Evolutionary conservation across 352 stramenopile genomes (phyloP), one percentile per base, ranked within the genome.

Genomic region (Lagenidium sp.): DNA sequence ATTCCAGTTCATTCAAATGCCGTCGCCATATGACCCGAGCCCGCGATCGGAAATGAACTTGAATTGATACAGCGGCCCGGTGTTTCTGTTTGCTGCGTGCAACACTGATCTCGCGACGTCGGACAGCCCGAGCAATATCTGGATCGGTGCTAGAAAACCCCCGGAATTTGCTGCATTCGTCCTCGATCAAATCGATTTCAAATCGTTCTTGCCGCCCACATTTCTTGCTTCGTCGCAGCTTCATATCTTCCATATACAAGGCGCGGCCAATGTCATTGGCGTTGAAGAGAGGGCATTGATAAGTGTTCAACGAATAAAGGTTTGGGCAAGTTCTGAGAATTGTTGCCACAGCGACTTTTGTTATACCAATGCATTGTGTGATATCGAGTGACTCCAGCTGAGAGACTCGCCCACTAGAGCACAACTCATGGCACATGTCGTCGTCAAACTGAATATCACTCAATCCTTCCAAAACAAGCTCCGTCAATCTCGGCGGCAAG

Each of bases 261-360:
- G 65, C 41, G 32, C 49, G 64, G 10, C 30, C 42, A 1, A 78
- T 53, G 3, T 72, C 53, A 7, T 35, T 25, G 0, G 32, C 47
- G 26, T 60, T 58, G 22, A 81, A 48, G 6, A 58, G 30, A 22
- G 57, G 36, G 23, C 60, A 80, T 19, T 57, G 31, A 16, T 73
- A 63, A 20, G 69, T 50, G 25, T 89, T 86, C 7, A 89, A 3
- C 15, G 67, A 45, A n/a, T 62, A 55, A 8, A 89, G 40, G 22
- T 58, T 66, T 30, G 20, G 35, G 28, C 76, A 86, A 15, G 57
- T 59, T 2, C 32, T 40, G 29, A 80, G 52, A 5, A 82, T 47
- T 0, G 26, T 23, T 4, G 42, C 26, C 7, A 86, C 25, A 2
- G 59, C 62, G 2, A 16, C 18, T 13, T 48, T 25, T 4, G 66